Evolutionary conservation across 2,329 filamentous ascomycete genomes (phyloP).

Genomic region (Plenodomus tracheiphilus): DNA sequence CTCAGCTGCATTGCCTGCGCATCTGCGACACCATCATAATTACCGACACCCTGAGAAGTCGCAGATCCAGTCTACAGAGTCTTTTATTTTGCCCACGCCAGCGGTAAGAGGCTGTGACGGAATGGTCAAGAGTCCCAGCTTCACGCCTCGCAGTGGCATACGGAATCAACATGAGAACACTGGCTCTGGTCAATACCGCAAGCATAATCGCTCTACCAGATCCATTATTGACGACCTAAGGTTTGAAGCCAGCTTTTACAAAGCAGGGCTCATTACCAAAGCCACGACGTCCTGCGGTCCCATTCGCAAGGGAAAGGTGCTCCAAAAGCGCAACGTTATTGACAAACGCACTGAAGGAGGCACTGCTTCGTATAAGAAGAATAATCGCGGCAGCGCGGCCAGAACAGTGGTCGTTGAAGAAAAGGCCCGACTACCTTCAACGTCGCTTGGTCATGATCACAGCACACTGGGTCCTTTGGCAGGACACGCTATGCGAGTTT

Average conservation of each 20-base stretch:
- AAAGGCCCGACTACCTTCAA: background rate
- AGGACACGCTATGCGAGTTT: conserved; percentile 33
- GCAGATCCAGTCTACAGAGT: conserved; percentile 18
- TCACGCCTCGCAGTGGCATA: conserved; percentile 19
- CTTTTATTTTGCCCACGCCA: conserved; percentile 9
- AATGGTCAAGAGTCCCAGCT: conserved; percentile 23
- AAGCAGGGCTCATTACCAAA: conserved; percentile 12
- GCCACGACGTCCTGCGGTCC: conserved; percentile 14
- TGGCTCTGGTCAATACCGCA: background rate
- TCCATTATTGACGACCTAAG: conserved; percentile 11
- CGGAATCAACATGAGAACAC: conserved; percentile 4
- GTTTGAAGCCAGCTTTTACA: conserved; percentile 16
- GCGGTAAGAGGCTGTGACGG: conserved; percentile 35
- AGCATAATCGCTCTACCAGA: conserved; percentile 3
- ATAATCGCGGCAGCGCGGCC: background rate
- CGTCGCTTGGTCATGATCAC: background rate
- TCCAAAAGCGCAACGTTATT: conserved; percentile 12
- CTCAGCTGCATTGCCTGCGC: conserved; percentile 23
- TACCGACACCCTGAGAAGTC: conserved; percentile 16
- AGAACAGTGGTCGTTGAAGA: background rate
- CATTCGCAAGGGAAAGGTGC: conserved; percentile 10
- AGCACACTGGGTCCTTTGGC: conserved; percentile 13
- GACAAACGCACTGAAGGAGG: background rate
- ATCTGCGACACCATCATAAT: conserved; percentile 28
- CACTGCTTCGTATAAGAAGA: background rate